Percentiles rank a stretch among this genome's conserved stretches.
Conservation (phyloP, 2,329 filamentous ascomycete genomes). For the Diaporthe vexans region DNA sequence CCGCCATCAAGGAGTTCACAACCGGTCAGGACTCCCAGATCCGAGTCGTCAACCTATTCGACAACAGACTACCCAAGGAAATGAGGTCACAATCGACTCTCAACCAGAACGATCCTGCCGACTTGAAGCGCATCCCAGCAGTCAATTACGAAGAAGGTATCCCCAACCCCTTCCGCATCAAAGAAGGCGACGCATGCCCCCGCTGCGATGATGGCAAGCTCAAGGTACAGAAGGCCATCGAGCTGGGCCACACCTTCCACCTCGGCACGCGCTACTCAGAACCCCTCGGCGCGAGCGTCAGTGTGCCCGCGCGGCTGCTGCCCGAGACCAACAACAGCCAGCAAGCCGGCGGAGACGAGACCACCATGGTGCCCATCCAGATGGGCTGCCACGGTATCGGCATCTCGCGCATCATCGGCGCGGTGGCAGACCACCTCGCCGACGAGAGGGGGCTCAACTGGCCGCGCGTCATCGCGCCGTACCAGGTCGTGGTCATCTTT, state of each 20-base stretch:
- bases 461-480: constrained; percentile 90
- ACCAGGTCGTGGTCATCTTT: constrained; percentile 78
- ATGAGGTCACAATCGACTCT: background rate
- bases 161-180: constrained; percentile 76
- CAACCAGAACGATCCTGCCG: background rate
- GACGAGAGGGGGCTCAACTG: constrained; percentile 85
- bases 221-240: constrained; percentile 79
- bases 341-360: constrained; percentile 41
- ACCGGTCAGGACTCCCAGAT: constrained; percentile 49
- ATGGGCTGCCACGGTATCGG: constrained; percentile 99
- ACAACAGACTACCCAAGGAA: constrained; percentile 50
- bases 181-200: constrained; percentile 79
- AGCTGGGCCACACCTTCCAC: constrained; percentile 95
- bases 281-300: constrained; percentile 77
- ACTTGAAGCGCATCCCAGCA: constrained; percentile 18
- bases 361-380: constrained; percentile 70
- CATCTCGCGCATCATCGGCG: constrained; percentile 89
- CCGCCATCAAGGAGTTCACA: constrained; percentile 53
- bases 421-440: constrained; percentile 81
- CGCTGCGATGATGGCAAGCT: constrained; percentile 76
- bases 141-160: constrained; percentile 38
- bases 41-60: constrained; percentile 55
- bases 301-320: constrained; percentile 52
- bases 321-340: constrained; percentile 37
- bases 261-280: constrained; percentile 90